Conservation (phyloP, 2,329 filamentous ascomycete genomes). For the Xylaria digitata region DNA sequence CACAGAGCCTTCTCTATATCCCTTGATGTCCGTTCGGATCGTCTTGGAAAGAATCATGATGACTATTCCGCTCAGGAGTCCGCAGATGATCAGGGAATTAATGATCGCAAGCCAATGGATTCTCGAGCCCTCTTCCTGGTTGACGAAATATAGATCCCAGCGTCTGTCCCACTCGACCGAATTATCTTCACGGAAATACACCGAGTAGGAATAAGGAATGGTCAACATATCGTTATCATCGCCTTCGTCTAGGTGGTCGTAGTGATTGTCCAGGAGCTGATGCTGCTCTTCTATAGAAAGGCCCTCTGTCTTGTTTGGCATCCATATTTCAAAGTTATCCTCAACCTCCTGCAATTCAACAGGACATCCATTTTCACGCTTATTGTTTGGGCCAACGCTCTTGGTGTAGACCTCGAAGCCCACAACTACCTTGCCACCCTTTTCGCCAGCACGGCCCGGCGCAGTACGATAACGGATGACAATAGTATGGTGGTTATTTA, state of each 20-base stretch:
- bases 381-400: conserved; percentile 73
- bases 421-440: conserved; percentile 82
- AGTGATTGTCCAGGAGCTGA: conserved; percentile 67
- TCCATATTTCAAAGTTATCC: conserved; percentile 74
- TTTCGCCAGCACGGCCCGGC: conserved; percentile 73
- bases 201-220: conserved; percentile 88
- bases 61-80: conserved; percentile 80
- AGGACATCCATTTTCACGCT: conserved; percentile 76
- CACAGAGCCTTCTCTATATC: conserved; percentile 71
- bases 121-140: conserved; percentile 82
- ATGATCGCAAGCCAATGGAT: conserved; percentile 91
- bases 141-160: conserved; percentile 91
- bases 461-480: conserved; percentile 82
- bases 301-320: conserved; percentile 70
- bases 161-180: conserved; percentile 83
- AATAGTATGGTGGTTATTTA: conserved; percentile 90
- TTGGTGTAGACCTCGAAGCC: conserved; percentile 93
- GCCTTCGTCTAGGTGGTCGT: conserved; percentile 63
- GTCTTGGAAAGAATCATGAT: conserved; percentile 85
- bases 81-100: conserved; percentile 87
- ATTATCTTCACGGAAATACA: conserved; percentile 88
- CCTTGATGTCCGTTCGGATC: conserved; percentile 81
- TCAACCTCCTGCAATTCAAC: conserved; percentile 71
- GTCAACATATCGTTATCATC: conserved; percentile 74
- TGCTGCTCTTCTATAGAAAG: conserved; percentile 60